Evolutionary conservation across 371 early-diverging fungal genomes (phyloP), one percentile per base, ranked within the genome.

Genomic region (Syncephalis fuscata): DNA sequence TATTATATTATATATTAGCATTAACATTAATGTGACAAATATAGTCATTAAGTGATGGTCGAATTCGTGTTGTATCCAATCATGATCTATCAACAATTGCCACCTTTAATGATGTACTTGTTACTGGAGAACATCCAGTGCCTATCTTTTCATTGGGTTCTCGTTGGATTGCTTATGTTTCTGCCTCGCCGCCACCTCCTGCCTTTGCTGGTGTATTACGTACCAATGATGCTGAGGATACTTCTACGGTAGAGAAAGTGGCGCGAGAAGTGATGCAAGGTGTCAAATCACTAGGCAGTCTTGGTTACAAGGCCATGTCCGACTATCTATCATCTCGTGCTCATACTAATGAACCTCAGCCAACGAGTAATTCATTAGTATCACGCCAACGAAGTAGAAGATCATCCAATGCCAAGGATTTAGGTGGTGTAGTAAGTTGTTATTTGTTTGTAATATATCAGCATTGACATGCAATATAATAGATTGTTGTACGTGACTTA

Each of bases 181-280:
- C 78, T 3, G 71, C 61, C 2, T 54, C 48, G 1, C 58, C 62
- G 32, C 57, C 67, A 0, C 55, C 61, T 11, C 38, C 21, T 14
- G 24, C 15, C 4, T n/a, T 45, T 25, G 42, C 43, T 9, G 27
- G 43, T 25, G 39, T 17, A 24, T 7, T 11, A 11, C 32, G 32
- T 32, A 11, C 32, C 11, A 32, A 4, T 11, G 32, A 32, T 11
- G 11, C 32, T 11, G 32, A 32, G 11, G 32, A 40, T 14, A 27
- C 47, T 32, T 27, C 49, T 5, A 48, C 37, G 23, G 46, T 48
- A 16, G 51, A 52, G 39, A 41, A 71, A 21, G 74, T 78, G 23
- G 79, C 79, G 3, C 77, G 77, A 45, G 81, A 78, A 54, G 76
- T 81, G 21, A 70, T 75, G 47, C 74, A 76, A 49, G 79, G 81